Conservation (phyloP, 1,284 basidiomycete genomes). For the Tranzscheliella williamsii region DNA sequence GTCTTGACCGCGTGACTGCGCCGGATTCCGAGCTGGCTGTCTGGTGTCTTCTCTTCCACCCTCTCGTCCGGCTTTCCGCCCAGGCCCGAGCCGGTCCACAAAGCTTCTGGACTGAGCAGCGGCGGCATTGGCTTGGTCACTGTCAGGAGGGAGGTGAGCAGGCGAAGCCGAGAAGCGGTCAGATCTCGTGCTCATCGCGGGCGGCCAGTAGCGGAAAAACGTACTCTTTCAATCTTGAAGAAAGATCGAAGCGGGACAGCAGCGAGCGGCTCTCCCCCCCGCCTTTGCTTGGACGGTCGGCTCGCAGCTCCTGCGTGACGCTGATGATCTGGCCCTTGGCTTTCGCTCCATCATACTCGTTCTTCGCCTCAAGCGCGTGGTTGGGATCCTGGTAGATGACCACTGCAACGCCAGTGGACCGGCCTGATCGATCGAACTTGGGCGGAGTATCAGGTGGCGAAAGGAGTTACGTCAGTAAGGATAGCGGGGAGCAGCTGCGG, state of each 20-base stretch:
- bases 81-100: constrained; percentile 26
- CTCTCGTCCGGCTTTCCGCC: constrained; percentile 4
- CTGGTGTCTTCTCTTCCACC: neutral
- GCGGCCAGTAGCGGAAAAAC: neutral
- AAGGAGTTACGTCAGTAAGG: too few relatives aligned
- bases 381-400: constrained; percentile 77
- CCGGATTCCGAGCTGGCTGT: neutral
- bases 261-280: constrained; percentile 9
- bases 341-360: constrained; percentile 82
- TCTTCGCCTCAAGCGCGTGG: constrained; percentile 82
- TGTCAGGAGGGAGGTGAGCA: too few relatives aligned
- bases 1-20: neutral
- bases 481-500: too few relatives aligned
- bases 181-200: too few relatives aligned
- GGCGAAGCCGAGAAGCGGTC: neutral
- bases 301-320: constrained; percentile 43
- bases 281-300: constrained; percentile 11
- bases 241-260: constrained; percentile 36
- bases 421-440: constrained; percentile 93
- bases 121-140: constrained; percentile 1
- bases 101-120: constrained; percentile 4
- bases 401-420: constrained; percentile 81
- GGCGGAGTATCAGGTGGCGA: too few relatives aligned
- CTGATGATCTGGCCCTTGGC: constrained; percentile 70
- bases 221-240: constrained; percentile 27